These are phyloP conservation scores for Calonectria naviculata DNA, from an alignment of 2,329 filamentous ascomycete genomes.

Conservation along the genomic window DNA sequence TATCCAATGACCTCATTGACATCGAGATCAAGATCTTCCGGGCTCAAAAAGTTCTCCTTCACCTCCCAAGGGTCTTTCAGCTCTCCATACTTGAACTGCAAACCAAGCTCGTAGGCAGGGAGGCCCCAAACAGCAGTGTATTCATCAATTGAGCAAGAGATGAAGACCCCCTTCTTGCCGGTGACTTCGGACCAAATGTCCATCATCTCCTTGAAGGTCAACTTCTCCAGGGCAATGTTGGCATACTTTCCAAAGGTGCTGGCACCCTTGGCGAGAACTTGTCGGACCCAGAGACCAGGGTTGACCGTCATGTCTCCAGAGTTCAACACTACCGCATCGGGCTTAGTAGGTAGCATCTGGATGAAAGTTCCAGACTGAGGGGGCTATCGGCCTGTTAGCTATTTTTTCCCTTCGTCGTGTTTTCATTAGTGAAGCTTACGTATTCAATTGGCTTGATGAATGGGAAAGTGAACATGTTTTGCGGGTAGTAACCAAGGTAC, in stretches of 20 bases:
- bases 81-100: constrained; percentile 18
- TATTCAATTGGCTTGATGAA: constrained; percentile 19
- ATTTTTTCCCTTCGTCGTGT: background rate
- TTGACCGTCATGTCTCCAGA: constrained; percentile 17
- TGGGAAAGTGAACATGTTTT: constrained; percentile 16
- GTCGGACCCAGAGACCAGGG: constrained; percentile 14
- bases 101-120: constrained; percentile 8
- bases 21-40: constrained; percentile 12
- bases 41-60: constrained; percentile 7
- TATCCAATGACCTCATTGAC: constrained; percentile 11
- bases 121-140: constrained; percentile 9
- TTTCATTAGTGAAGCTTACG: background rate
- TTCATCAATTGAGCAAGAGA: constrained; percentile 5
- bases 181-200: constrained; percentile 14
- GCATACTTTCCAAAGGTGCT: constrained; percentile 11
- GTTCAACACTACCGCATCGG: constrained; percentile 13
- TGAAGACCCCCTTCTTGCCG: constrained; percentile 17
- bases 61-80: constrained; percentile 13
- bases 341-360: constrained; percentile 8
- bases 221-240: constrained; percentile 17
- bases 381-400: background rate
- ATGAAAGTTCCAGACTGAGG: constrained; percentile 10
- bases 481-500: constrained; percentile 18
- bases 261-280: constrained; percentile 8
- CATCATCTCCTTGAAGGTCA: constrained; percentile 12